Percentiles rank a stretch among this genome's conserved stretches.
Conservation (phyloP, 1,284 basidiomycete genomes). For the Marasmius tenuissimus region DNA sequence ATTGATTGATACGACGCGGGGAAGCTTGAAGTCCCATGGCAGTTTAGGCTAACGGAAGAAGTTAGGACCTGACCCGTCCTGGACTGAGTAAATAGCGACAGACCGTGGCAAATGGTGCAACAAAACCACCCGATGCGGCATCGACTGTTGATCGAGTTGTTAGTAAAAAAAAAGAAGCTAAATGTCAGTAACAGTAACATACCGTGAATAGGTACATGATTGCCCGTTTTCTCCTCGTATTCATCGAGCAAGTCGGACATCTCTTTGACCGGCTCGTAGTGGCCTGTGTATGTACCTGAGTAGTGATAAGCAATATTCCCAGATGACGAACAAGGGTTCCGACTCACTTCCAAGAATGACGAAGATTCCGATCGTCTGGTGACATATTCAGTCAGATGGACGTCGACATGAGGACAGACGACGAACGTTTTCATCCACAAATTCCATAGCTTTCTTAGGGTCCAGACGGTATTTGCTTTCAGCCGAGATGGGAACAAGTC, state of each 20-base stretch:
- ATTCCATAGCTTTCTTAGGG: conserved; percentile 83
- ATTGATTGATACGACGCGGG: conserved; percentile 89
- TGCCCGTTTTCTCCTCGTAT: conserved; percentile 81
- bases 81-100: conserved; percentile 11
- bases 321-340: conserved; percentile 17
- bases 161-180: conserved; percentile 23
- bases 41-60: conserved; percentile 58
- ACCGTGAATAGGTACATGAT: conserved; percentile 84
- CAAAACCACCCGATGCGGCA: conserved; percentile 79
- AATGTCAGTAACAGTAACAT: conserved; percentile 8
- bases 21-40: conserved; percentile 85
- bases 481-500: conserved; percentile 76
- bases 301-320: conserved; percentile 1
- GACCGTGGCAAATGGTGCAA: conserved; percentile 78
- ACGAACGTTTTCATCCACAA: conserved; percentile 81
- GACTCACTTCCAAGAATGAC: conserved; percentile 72
- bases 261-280: conserved; percentile 90
- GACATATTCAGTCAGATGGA: background rate
- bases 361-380: conserved; percentile 72
- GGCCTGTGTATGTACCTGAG: conserved; percentile 85
- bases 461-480: conserved; percentile 83
- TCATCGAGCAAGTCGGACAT: conserved; percentile 86
- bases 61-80: conserved; percentile 1
- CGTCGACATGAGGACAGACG: background rate
- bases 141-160: conserved; percentile 48